Evolutionary conservation across 2,329 filamentous ascomycete genomes (phyloP).

Genomic region (Chalaropsis thielavioides): DNA sequence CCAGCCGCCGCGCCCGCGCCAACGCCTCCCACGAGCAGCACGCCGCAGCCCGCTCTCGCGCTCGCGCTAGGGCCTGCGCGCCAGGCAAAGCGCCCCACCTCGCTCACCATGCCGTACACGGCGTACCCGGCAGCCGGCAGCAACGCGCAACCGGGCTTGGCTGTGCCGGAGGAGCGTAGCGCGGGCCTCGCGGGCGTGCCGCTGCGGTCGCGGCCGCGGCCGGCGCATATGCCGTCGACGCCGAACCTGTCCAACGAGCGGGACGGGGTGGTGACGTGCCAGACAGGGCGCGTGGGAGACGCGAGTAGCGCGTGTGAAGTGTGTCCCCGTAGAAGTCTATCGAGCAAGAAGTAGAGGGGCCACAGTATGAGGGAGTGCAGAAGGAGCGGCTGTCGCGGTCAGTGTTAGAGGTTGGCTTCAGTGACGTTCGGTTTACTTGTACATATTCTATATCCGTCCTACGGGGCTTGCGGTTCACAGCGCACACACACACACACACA

Average conservation of each 20-base stretch:
- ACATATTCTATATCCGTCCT: too few species aligned
- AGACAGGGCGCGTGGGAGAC: background rate
- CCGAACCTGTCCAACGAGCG: background rate
- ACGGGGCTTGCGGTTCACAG: background rate
- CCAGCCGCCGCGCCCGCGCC: background rate
- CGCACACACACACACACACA: background rate
- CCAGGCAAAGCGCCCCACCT: background rate
- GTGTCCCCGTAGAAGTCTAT: background rate
- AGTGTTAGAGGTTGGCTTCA: too few species aligned
- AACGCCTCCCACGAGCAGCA: background rate
- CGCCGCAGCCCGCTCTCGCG: background rate
- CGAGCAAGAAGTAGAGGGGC: background rate
- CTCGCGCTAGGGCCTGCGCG: background rate
- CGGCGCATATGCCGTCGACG: slow-evolving; percentile 4
- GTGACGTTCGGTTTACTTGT: too few species aligned
- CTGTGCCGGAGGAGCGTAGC: too few species aligned
- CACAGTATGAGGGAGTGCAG: background rate
- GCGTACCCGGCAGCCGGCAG: background rate
- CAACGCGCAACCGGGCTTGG: background rate
- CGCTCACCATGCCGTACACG: background rate
- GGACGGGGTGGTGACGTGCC: background rate
- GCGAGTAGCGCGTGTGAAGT: background rate
- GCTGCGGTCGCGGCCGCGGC: background rate
- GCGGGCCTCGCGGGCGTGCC: too few species aligned
- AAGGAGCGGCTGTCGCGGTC: too few species aligned